Percentiles rank a stretch among this genome's conserved stretches.
Evolutionary conservation across 192 early-diverging fungal species (phyloP).

Genomic region (Piromyces finnis): DNA sequence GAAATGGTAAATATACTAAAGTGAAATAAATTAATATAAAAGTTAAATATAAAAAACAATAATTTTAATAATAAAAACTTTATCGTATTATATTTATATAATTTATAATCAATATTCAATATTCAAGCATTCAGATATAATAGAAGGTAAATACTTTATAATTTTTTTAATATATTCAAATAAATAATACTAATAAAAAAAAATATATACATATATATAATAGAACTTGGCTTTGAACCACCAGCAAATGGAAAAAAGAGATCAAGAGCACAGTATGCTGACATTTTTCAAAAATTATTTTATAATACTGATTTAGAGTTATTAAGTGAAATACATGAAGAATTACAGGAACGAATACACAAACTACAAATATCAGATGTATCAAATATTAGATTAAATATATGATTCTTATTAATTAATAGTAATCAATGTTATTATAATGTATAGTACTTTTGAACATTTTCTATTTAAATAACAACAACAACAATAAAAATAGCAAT

Average conservation of each 20-base stretch:
- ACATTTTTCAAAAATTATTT: not conserved
- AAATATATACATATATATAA: not conserved
- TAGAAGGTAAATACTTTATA: not conserved
- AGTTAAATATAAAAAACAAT: too few relatives aligned
- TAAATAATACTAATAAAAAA: not conserved
- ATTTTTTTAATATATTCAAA: too few relatives aligned
- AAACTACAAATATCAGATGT: not conserved
- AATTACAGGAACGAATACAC: not conserved
- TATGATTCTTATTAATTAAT: not conserved
- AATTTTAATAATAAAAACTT: too few relatives aligned
- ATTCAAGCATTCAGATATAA: not conserved
- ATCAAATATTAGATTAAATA: not conserved
- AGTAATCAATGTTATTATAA: too few relatives aligned
- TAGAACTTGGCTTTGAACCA: not conserved
- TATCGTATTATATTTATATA: too few relatives aligned
- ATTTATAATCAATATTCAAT: not conserved
- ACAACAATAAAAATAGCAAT: too few relatives aligned
- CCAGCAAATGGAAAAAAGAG: not conserved
- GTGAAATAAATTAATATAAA: too few relatives aligned
- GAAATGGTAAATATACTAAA: not conserved
- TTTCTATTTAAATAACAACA: too few relatives aligned
- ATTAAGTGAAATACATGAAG: not conserved
- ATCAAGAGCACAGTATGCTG: not conserved
- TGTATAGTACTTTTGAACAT: too few relatives aligned
- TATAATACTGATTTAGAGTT: not conserved